Percentiles rank a stretch among this genome's conserved stretches.
These are phyloP conservation scores for Arctium minus DNA, from an alignment of 129 eudicot species.

Conservation along the genomic window DNA sequence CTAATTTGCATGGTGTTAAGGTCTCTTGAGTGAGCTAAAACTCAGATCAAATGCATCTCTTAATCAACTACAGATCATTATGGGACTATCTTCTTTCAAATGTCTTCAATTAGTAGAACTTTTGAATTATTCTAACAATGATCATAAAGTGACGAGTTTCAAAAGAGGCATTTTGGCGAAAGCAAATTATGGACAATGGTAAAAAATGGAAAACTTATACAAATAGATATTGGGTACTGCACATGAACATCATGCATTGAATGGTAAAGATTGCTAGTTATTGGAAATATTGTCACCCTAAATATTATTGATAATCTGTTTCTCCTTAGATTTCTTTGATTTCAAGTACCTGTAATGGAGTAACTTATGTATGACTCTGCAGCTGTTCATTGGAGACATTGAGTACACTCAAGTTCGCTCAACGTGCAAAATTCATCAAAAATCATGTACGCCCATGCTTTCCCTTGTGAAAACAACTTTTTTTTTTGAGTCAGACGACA, in stretches of 20 bases:
- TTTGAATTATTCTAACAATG: neutral
- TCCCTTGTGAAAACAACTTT: neutral
- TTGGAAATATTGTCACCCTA: neutral
- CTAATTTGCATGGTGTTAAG: neutral
- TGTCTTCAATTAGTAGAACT: neutral
- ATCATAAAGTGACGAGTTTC: neutral
- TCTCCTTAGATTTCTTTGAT: neutral
- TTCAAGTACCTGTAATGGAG: neutral
- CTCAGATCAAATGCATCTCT: neutral
- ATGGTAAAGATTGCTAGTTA: neutral
- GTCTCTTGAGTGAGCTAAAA: neutral
- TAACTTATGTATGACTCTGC: slow-evolving; percentile 34
- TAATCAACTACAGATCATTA: neutral
- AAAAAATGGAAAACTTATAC: neutral
- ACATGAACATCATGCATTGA: neutral
- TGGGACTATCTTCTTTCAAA: neutral
- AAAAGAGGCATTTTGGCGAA: neutral
- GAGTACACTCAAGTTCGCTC: slow-evolving; percentile 98
- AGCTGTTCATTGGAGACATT: slow-evolving; percentile 94
- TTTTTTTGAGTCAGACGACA: neutral
- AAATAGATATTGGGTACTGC: neutral
- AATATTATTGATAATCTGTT: neutral
- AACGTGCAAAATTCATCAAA: slow-evolving; percentile 96
- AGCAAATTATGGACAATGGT: slow-evolving; percentile 1
- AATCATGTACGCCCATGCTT: slow-evolving; percentile 70